These are phyloP conservation scores for Solanum sejunctum DNA, from an alignment of 257 asterid genomes.

Conservation along the genomic window DNA sequence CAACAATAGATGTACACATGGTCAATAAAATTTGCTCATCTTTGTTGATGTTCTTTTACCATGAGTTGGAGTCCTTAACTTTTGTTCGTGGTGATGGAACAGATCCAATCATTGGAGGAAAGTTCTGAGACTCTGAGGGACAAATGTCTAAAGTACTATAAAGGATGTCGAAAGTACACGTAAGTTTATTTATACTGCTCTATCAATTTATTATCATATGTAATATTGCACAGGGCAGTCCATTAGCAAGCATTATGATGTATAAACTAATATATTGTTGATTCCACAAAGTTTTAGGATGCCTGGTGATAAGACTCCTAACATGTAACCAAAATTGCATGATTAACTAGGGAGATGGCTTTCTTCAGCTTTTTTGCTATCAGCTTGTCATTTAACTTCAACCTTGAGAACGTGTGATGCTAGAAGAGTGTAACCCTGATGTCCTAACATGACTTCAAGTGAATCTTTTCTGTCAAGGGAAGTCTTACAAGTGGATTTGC, in stretches of 20 bases:
- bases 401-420: neutral
- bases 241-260: neutral
- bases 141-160: conserved; percentile 73
- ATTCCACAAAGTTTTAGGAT: neutral
- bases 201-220: neutral
- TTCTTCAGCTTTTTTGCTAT: neutral
- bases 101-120: conserved; percentile 94
- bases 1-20: neutral
- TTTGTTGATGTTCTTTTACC: neutral
- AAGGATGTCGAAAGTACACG: conserved; percentile 93
- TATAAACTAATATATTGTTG: neutral
- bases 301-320: neutral
- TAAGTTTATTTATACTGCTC: conserved; percentile 22
- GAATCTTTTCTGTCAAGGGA: neutral
- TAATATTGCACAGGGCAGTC: neutral
- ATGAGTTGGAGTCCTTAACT: conserved; percentile 5
- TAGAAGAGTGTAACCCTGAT: neutral
- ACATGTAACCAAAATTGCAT: neutral
- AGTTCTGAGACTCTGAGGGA: conserved; percentile 71
- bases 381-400: neutral
- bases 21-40: neutral
- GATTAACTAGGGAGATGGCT: neutral
- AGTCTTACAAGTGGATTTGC: neutral
- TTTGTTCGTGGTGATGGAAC: conserved; percentile 26
- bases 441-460: neutral